Evolutionary conservation across 768 basidiomycete species (phyloP).

Genomic region (Phanerochaete sordida): DNA sequence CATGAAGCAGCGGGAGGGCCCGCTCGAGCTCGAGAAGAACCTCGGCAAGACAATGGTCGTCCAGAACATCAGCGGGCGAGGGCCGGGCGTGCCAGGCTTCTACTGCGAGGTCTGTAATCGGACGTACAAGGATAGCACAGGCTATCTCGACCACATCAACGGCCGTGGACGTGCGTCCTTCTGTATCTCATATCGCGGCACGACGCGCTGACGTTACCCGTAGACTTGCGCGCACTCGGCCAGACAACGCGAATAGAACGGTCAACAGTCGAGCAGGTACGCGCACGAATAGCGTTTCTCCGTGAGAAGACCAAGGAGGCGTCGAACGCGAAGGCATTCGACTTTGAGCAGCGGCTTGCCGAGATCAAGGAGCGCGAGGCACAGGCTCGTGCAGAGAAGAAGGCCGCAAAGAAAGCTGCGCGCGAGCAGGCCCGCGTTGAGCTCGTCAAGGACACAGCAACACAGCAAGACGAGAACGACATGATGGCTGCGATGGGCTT

Average conservation of each 20-base stretch:
- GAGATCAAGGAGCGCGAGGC: slow-evolving; percentile 77
- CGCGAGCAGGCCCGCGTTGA: slow-evolving; percentile 70
- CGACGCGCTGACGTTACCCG: neutral
- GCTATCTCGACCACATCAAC: slow-evolving; percentile 95
- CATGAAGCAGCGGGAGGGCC: slow-evolving; percentile 82
- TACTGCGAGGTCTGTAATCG: slow-evolving; percentile 89
- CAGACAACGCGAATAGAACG: slow-evolving; percentile 90
- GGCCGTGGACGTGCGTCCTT: slow-evolving; percentile 69
- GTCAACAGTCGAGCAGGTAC: slow-evolving; percentile 91
- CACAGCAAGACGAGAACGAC: slow-evolving; percentile 50
- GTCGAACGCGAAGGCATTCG: slow-evolving; percentile 83
- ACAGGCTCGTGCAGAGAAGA: slow-evolving; percentile 65
- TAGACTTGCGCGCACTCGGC: slow-evolving; percentile 91
- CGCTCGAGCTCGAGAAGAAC: slow-evolving; percentile 93
- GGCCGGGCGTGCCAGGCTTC: slow-evolving; percentile 91
- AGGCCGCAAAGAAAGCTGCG: slow-evolving; percentile 74
- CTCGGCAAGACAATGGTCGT: slow-evolving; percentile 94
- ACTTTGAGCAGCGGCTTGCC: slow-evolving; percentile 86
- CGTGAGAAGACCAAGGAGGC: slow-evolving; percentile 85
- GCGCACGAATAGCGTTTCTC: slow-evolving; percentile 81
- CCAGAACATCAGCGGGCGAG: slow-evolving; percentile 73
- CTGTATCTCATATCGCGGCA: slow-evolving; percentile 4
- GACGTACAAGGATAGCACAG: slow-evolving; percentile 91
- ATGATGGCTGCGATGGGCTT: slow-evolving; percentile 91
- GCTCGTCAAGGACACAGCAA: slow-evolving; percentile 47